These are phyloP conservation scores for Vigna trinervia DNA, from an alignment of 306 rosid species.

Conservation along the genomic window DNA sequence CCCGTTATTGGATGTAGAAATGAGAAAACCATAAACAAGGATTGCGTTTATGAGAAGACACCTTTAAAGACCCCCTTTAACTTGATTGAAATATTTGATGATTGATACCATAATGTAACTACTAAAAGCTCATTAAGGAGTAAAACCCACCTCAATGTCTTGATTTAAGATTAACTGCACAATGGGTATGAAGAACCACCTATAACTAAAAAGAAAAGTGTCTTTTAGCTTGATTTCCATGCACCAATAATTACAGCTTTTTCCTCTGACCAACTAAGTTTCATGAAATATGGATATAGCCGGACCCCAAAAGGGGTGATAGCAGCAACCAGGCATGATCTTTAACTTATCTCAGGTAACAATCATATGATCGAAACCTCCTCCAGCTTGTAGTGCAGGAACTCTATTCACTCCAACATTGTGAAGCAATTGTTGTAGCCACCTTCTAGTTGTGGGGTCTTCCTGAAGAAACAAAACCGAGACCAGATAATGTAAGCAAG, in stretches of 20 bases:
- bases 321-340: slow-evolving; percentile 21
- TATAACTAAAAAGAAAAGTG: not conserved
- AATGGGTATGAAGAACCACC: slow-evolving; percentile 6
- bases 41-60: not conserved
- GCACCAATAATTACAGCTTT: slow-evolving; percentile 14
- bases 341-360: slow-evolving; percentile 47
- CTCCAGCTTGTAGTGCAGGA: slow-evolving; percentile 82
- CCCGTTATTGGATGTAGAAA: too few species aligned
- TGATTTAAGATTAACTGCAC: not conserved
- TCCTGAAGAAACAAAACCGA: slow-evolving; percentile 60
- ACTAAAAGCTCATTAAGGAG: not conserved
- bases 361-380: slow-evolving; percentile 89
- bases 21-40: not conserved
- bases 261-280: slow-evolving; percentile 12
- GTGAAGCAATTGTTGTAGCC: slow-evolving; percentile 88
- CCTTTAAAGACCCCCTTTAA: not conserved
- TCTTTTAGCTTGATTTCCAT: slow-evolving; percentile 8
- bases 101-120: slow-evolving; percentile 15
- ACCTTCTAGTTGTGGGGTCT: slow-evolving; percentile 88
- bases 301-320: not conserved
- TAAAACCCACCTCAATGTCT: slow-evolving; percentile 2
- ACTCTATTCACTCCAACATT: slow-evolving; percentile 76
- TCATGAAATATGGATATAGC: slow-evolving; percentile 8
- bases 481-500: slow-evolving; percentile 13
- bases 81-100: not conserved